A percentile compares a stretch with the other conserved stretches of the same genome.
These are phyloP conservation scores for Tulasnella calospora DNA, from an alignment of 768 basidiomycete genomes.

Conservation along the genomic window DNA sequence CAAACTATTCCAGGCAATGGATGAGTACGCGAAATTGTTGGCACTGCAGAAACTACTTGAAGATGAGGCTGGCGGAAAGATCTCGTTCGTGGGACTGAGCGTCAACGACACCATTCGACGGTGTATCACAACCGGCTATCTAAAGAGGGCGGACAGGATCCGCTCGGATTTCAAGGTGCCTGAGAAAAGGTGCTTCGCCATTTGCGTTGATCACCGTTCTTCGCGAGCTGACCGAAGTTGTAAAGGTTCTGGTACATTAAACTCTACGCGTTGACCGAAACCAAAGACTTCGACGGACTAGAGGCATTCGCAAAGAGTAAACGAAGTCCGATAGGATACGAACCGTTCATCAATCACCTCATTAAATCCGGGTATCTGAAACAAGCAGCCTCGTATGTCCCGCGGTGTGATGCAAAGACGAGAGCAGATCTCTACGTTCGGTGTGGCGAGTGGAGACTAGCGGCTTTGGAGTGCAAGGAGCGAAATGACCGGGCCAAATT, in stretches of 20 bases:
- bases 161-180: constrained; percentile 88
- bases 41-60: constrained; percentile 81
- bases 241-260: constrained; percentile 91
- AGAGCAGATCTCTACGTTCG: constrained; percentile 82
- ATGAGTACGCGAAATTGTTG: constrained; percentile 75
- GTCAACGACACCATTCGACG: constrained; percentile 80
- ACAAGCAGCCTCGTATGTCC: constrained; percentile 73
- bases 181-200: constrained; percentile 71
- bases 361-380: constrained; percentile 65
- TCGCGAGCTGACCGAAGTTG: background rate
- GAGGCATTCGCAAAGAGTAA: constrained; percentile 82
- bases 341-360: constrained; percentile 78
- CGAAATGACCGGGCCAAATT: constrained; percentile 76
- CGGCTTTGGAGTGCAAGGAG: constrained; percentile 86
- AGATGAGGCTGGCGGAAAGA: constrained; percentile 72
- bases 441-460: constrained; percentile 86
- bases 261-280: constrained; percentile 71
- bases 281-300: constrained; percentile 78
- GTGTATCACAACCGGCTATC: constrained; percentile 71
- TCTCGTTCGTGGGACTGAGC: constrained; percentile 75
- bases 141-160: constrained; percentile 84
- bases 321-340: constrained; percentile 93
- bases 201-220: background rate
- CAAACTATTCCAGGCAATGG: constrained; percentile 67
- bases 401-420: constrained; percentile 76